phyloP scores from a whole-genome alignment of 345 rosid species.

The Triadica sebifera region DNA sequence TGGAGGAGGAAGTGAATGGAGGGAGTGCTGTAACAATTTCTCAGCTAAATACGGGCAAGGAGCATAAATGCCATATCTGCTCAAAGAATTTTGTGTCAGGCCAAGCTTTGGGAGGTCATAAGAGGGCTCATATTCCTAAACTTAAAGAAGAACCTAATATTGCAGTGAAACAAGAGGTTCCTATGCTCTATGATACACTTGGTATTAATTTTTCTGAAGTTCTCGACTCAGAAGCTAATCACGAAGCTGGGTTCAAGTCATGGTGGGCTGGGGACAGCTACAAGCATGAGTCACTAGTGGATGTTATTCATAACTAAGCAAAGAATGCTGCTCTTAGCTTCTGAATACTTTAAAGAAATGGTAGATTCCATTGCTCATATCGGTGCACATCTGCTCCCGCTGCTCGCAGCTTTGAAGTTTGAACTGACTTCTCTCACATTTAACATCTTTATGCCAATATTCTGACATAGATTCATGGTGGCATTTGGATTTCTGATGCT shows the following conservation, averaged over 20 bases:
- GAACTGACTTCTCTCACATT: not conserved
- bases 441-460: not conserved
- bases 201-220: conserved; percentile 23
- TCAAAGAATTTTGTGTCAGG: conserved; percentile 38
- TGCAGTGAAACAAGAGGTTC: conserved; percentile 15
- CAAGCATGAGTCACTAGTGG: conserved; percentile 24
- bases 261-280: conserved; percentile 25
- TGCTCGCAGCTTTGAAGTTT: not conserved
- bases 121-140: conserved; percentile 35
- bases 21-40: conserved; percentile 9
- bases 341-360: conserved; percentile 4
- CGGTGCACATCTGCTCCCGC: not conserved
- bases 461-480: not conserved
- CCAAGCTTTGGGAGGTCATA: conserved; percentile 37
- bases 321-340: not conserved
- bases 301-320: conserved; percentile 32
- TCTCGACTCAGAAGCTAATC: conserved; percentile 12
- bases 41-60: conserved; percentile 26
- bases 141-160: conserved; percentile 16
- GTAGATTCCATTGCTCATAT: conserved; percentile 6
- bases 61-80: conserved; percentile 38
- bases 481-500: not conserved
- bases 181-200: conserved; percentile 13
- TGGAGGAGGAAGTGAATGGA: conserved; percentile 21
- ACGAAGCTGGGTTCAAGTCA: conserved; percentile 21